phyloP scores from a whole-genome alignment of 2,329 filamentous ascomycete genomes.

The Aureobasidium sp. region DNA sequence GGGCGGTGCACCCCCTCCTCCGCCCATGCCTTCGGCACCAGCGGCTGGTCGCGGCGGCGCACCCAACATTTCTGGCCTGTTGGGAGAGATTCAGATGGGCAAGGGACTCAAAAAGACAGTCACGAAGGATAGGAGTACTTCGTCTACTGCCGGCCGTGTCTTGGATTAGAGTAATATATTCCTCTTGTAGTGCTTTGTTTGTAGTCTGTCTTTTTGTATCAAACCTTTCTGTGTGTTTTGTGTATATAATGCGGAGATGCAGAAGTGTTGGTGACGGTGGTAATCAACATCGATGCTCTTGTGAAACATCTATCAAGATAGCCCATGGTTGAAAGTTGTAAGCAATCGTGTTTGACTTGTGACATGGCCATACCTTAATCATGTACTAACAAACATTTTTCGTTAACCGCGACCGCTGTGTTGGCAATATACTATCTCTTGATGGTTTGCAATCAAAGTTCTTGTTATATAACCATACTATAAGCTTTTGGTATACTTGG shows the following conservation, averaged over 20 bases:
- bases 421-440: no score
- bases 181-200: not conserved
- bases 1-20: slow-evolving; percentile 43
- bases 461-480: no score
- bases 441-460: no score
- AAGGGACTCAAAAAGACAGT: slow-evolving; percentile 75
- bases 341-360: no score
- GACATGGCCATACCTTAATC: no score
- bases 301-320: no score
- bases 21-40: slow-evolving; percentile 33
- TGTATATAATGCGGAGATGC: not conserved
- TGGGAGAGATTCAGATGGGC: slow-evolving; percentile 78
- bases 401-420: no score
- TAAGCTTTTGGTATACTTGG: no score
- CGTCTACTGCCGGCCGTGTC: slow-evolving; percentile 70
- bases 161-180: slow-evolving; percentile 18
- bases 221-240: not conserved
- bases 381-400: no score
- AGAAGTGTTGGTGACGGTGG: not conserved
- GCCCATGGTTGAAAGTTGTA: no score
- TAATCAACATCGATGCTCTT: no score
- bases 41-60: slow-evolving; percentile 28
- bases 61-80: slow-evolving; percentile 50
- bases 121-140: slow-evolving; percentile 77
- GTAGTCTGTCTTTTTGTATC: not conserved